Conservation (phyloP, 768 basidiomycete genomes). For the Brasilioporus rufonigricans region DNA sequence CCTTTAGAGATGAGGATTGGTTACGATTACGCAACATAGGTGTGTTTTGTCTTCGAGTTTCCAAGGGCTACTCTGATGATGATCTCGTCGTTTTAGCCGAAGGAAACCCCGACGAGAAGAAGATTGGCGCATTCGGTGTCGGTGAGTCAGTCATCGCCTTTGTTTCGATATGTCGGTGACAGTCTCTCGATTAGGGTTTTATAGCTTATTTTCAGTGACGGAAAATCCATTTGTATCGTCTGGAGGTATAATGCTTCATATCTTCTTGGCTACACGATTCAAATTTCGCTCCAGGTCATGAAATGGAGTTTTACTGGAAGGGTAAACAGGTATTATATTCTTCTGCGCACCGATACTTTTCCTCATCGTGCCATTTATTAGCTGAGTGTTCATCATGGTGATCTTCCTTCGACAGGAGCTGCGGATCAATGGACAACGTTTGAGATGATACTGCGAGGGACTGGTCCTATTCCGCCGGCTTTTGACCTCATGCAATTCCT, state of each 20-base stretch:
- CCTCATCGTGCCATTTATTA: slow-evolving; percentile 27
- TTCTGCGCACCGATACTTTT: not conserved
- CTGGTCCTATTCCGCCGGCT: slow-evolving; percentile 66
- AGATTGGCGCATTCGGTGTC: slow-evolving; percentile 27
- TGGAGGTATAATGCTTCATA: slow-evolving; percentile 50
- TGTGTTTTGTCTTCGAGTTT: not conserved
- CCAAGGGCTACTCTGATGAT: not conserved
- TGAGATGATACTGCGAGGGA: slow-evolving; percentile 79
- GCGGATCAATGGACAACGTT: slow-evolving; percentile 76
- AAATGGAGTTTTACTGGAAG: slow-evolving; percentile 2
- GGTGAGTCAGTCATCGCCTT: slow-evolving; percentile 6
- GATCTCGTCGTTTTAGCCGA: slow-evolving; percentile 8
- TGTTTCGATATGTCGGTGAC: not conserved
- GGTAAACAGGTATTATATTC: not conserved
- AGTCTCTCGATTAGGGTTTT: slow-evolving; percentile 49
- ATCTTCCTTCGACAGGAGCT: not conserved
- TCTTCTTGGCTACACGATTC: not conserved
- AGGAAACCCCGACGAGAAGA: slow-evolving; percentile 26
- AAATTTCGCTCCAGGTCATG: not conserved
- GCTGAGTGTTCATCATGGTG: slow-evolving; percentile 55
- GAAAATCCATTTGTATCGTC: slow-evolving; percentile 83
- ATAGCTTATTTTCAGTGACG: slow-evolving; percentile 79
- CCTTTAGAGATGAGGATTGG: slow-evolving; percentile 50
- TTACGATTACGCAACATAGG: slow-evolving; percentile 1
- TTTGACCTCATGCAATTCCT: slow-evolving; percentile 90